phyloP scores from a whole-genome alignment of 176 grass and related monocot species.

The Alopecurus myosuroides region DNA sequence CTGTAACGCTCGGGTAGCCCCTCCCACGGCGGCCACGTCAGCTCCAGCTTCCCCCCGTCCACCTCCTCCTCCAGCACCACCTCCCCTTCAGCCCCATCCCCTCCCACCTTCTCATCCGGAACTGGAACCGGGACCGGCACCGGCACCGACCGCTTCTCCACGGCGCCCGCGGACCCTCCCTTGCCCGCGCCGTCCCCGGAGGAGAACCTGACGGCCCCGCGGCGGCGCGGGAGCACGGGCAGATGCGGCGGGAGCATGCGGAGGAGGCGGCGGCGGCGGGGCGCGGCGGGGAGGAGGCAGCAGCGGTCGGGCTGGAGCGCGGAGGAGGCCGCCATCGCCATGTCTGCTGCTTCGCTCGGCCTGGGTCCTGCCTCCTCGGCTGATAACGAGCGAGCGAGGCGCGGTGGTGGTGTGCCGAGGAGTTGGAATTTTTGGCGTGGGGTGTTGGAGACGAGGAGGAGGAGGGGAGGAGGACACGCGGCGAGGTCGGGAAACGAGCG shows the following conservation, averaged over 20 bases:
- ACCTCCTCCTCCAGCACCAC: not conserved
- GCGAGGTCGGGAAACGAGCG: conserved; percentile 12
- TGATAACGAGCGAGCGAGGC: not conserved
- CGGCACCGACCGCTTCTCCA: conserved; percentile 30
- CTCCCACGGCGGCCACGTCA: conserved; percentile 66
- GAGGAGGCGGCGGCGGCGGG: conserved; percentile 12
- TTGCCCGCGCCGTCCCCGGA: conserved; percentile 16
- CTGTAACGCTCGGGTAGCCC: conserved; percentile 66
- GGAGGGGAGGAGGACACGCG: not conserved
- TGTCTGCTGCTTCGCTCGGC: not conserved
- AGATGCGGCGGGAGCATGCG: conserved; percentile 33
- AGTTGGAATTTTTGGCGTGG: not conserved
- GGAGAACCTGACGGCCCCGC: conserved; percentile 32
- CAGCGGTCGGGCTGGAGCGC: conserved; percentile 21
- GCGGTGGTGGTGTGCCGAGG: not conserved
- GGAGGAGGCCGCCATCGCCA: conserved; percentile 33
- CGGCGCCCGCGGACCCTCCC: conserved; percentile 23
- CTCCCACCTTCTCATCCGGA: conserved; percentile 16
- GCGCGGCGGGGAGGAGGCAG: not conserved
- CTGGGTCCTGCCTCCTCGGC: not conserved
- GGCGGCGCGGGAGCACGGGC: not conserved
- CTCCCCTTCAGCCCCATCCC: not conserved
- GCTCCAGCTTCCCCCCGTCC: conserved; percentile 9
- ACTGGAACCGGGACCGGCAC: not conserved
- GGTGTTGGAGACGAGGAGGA: not conserved